Evolutionary conservation across 2,329 filamentous ascomycete genomes (phyloP).

Genomic region (Monosporascus cannonballus): DNA sequence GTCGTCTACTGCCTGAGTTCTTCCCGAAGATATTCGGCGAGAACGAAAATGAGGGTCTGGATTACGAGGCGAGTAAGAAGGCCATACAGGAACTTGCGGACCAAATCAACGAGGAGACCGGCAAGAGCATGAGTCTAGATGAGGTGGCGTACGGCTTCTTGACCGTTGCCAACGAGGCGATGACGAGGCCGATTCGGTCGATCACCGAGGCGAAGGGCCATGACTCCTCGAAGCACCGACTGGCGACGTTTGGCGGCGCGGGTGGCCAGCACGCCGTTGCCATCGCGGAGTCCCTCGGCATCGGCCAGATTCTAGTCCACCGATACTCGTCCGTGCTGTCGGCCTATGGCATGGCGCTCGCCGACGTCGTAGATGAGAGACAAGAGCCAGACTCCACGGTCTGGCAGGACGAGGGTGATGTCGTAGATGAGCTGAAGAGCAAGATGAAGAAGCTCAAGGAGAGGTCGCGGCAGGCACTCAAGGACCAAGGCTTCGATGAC

Average conservation of each 20-base stretch:
- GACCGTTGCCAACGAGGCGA: conserved; percentile 84
- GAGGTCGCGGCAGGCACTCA: conserved; percentile 62
- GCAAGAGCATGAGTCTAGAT: conserved; percentile 67
- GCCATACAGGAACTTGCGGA: conserved; percentile 71
- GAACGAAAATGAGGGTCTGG: conserved; percentile 76
- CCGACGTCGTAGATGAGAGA: conserved; percentile 86
- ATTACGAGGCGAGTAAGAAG: conserved; percentile 67
- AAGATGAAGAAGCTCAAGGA: conserved; percentile 77
- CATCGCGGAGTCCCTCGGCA: conserved; percentile 78
- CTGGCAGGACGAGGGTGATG: conserved; percentile 53
- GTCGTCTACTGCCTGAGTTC: conserved; percentile 79
- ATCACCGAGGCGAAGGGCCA: conserved; percentile 90
- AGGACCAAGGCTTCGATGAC: conserved; percentile 73
- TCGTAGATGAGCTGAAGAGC: conserved; percentile 55
- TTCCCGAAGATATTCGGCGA: conserved; percentile 95
- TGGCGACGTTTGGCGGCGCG: conserved; percentile 88
- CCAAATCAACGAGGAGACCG: conserved; percentile 71
- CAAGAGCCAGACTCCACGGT: conserved; percentile 68
- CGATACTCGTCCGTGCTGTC: conserved; percentile 84
- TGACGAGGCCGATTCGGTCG: conserved; percentile 84
- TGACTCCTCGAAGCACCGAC: conserved; percentile 81
- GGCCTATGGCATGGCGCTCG: conserved; percentile 87
- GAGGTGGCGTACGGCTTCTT: conserved; percentile 87
- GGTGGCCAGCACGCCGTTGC: conserved; percentile 91
- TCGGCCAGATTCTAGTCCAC: conserved; percentile 80